These are phyloP conservation scores for Saccharomycopsis sp. DNA, from an alignment of 805 yeast species.

Conservation along the genomic window DNA sequence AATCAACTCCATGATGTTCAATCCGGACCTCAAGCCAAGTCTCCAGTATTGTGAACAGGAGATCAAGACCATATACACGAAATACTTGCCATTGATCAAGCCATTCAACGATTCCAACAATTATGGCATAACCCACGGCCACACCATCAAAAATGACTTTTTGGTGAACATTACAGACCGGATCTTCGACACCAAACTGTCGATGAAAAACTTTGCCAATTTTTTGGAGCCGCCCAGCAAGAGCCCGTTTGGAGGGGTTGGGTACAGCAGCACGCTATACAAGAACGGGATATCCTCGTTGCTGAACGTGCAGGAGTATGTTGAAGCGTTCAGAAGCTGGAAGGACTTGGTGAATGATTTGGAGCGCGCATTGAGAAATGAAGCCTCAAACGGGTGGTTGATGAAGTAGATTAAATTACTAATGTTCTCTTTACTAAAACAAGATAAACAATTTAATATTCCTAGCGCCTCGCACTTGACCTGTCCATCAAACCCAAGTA, in stretches of 20 bases:
- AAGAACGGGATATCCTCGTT: no score
- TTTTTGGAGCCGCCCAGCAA: constrained; percentile 9
- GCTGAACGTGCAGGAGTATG: no score
- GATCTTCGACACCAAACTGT: constrained; percentile 4
- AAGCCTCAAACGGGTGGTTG: constrained; percentile 19
- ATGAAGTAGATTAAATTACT: no score
- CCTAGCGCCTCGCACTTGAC: no score
- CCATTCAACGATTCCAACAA: constrained; percentile 24
- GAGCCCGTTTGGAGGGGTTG: not conserved
- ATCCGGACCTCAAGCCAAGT: constrained; percentile 22
- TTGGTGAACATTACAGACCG: not conserved
- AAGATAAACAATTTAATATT: no score
- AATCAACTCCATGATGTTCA: constrained; percentile 25
- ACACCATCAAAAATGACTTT: constrained; percentile 14
- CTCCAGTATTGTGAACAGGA: constrained; percentile 1
- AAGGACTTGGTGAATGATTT: constrained; percentile 5
- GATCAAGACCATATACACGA: constrained; percentile 22
- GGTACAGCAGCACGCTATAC: no score
- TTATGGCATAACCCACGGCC: constrained; percentile 17
- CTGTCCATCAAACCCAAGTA: no score
- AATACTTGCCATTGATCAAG: constrained; percentile 24
- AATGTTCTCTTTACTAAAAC: no score
- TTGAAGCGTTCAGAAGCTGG: constrained; percentile 9
- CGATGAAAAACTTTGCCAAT: constrained; percentile 1
- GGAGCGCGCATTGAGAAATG: constrained; percentile 7